Conservation (phyloP, 371 early-diverging fungal genomes). For the Mortierella sp. region DNA sequence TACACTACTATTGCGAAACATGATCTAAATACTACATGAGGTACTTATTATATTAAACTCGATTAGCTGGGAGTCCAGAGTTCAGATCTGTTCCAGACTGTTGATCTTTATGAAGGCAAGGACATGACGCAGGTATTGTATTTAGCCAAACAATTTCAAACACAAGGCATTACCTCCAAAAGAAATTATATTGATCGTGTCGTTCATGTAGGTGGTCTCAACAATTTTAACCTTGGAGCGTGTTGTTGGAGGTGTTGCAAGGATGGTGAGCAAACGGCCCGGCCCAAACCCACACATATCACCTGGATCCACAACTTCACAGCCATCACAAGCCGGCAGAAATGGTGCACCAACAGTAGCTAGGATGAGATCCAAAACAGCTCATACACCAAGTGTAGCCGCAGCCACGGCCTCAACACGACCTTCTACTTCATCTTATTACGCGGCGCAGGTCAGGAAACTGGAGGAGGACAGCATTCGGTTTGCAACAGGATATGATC, state of each 20-base stretch:
- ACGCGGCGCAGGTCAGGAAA: constrained; percentile 49
- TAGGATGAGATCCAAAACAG: constrained; percentile 52
- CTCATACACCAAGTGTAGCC: constrained; percentile 29
- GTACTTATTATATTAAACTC: background rate
- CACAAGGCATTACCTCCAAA: background rate
- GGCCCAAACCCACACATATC: constrained; percentile 30
- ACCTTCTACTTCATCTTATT: constrained; percentile 39
- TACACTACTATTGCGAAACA: background rate
- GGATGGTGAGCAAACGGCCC: constrained; percentile 36
- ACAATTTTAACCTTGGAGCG: constrained; percentile 64
- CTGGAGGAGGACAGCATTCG: constrained; percentile 53
- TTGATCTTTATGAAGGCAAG: constrained; percentile 91
- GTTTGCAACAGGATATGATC: constrained; percentile 42
- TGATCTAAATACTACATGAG: constrained; percentile 1
- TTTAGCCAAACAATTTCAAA: background rate
- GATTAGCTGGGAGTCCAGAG: constrained; percentile 77
- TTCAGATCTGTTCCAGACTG: constrained; percentile 90
- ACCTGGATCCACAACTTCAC: constrained; percentile 17
- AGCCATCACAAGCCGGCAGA: constrained; percentile 4
- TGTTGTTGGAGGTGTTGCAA: constrained; percentile 46
- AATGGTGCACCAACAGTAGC: constrained; percentile 13
- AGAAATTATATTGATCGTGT: background rate
- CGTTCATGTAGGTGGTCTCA: constrained; percentile 56
- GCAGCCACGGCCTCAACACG: constrained; percentile 42
- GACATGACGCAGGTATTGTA: constrained; percentile 81